Evolutionary conservation across 495 filamentous ascomycete species (phyloP).

Genomic region (Penicillium turbatum): DNA sequence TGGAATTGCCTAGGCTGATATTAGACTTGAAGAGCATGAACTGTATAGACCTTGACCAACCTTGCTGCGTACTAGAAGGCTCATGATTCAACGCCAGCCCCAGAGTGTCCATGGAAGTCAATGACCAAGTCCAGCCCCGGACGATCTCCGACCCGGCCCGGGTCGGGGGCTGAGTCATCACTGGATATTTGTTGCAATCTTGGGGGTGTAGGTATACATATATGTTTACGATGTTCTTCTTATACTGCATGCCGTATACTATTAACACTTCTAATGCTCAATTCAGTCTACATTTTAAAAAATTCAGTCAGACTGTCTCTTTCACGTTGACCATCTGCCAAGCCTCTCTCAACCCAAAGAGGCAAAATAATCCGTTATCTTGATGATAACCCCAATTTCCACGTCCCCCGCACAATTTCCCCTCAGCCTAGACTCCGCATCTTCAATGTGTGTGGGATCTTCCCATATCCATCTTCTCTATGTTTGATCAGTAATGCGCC

Average conservation of each 20-base stretch:
- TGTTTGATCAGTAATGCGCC: conserved; percentile 31
- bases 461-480: neutral
- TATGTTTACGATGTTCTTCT: no score
- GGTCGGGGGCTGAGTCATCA: no score
- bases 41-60: neutral
- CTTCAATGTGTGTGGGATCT: conserved; percentile 3
- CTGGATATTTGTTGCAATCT: no score
- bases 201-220: no score
- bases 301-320: no score
- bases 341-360: conserved; percentile 4
- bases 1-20: neutral
- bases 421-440: conserved; percentile 5
- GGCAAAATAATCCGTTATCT: conserved; percentile 18
- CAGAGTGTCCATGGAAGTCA: neutral
- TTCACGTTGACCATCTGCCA: neutral
- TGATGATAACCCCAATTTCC: conserved; percentile 3
- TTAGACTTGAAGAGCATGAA: neutral
- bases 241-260: no score
- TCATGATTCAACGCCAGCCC: neutral
- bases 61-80: neutral
- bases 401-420: conserved; percentile 16
- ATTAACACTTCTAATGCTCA: no score
- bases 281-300: no score
- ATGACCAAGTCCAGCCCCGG: no score
- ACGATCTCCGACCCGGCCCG: no score